A percentile compares a stretch with the other conserved stretches of the same genome.
These are phyloP conservation scores for Austroboletus novae-zelandiae DNA, from an alignment of 1,284 basidiomycete genomes.

Conservation along the genomic window DNA sequence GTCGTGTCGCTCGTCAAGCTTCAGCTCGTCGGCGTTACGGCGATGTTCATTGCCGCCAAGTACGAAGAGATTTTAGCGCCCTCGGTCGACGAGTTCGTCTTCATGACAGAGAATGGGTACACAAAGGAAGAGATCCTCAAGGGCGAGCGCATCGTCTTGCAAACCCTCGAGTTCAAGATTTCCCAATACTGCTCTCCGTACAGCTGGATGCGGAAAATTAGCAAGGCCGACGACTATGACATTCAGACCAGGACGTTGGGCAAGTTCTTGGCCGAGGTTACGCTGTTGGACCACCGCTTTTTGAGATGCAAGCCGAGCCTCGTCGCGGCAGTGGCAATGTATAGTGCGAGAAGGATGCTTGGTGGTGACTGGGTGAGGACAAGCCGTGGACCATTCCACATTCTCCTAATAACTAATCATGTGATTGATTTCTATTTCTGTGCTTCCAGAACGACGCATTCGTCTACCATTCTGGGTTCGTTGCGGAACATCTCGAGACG, in stretches of 20 bases:
- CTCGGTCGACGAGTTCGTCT: conserved; percentile 93
- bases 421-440: conserved; percentile 45
- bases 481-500: conserved; percentile 84
- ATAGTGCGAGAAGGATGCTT: conserved; percentile 88
- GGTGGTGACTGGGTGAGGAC: conserved; percentile 88
- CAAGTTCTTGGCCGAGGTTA: conserved; percentile 98
- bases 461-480: conserved; percentile 91
- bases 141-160: conserved; percentile 93
- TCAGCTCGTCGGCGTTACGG: conserved; percentile 96
- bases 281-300: conserved; percentile 92
- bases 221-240: conserved; percentile 99
- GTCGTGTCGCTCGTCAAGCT: conserved; percentile 93
- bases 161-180: conserved; percentile 92
- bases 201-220: conserved; percentile 98
- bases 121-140: conserved; percentile 95
- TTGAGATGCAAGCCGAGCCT: conserved; percentile 91
- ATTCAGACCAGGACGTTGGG: conserved; percentile 95
- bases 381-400: conserved; percentile 16
- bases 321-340: conserved; percentile 98
- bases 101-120: conserved; percentile 96
- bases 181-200: conserved; percentile 99
- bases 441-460: conserved; percentile 79
- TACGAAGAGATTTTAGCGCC: conserved; percentile 98
- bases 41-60: conserved; percentile 97
- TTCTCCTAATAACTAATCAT: conserved; percentile 34